Base-by-base conservation (phyloP, 257 asterid genomes). In the Ehretia macrophylla region DNA sequence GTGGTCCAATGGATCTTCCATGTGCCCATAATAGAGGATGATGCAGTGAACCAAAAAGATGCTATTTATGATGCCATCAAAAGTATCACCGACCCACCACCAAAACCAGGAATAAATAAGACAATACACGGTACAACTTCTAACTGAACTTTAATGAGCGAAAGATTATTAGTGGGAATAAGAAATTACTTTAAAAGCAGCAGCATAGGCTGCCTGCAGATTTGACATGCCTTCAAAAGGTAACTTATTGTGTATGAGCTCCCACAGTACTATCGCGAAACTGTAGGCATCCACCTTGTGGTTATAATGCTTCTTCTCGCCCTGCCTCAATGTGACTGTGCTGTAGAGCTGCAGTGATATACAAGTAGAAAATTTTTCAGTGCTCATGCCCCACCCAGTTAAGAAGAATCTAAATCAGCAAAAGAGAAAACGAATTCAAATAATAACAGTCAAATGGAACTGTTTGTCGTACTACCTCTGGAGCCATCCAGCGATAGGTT, bases 401-500 rank as follows among this genome's bases (percentile, higher is more conserved):
- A 49, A 49, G 54, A 9, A 17, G 23, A 10, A 63, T 49, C 21
- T 12, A 4, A 60, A 22, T 11, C 59, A 16, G 5, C 10, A 27
- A 64, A 5, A 17, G 11, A 5, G 54, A n/a, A 32, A 27, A 3
- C 3, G 35, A 27, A 27, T 27, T 27, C 4, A 17, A 4, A 35
- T 21, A 32, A 44, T 16, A 32, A 50, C 20, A 57, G 22, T 47
- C 20, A 59, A 58, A 21, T 23, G 21, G 32, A 55, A 16, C 16
- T 3, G 5, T 62, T 49, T 44, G 49, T 38, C 42, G 23, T 56
- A 57, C 27, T 67, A 85, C 81, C 95, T 88, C 98, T 16, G 83
- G 85, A 59, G 88, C 98, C 98, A 85, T 80, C 98, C 98, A 92
- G 52, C 97, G 97, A 69, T 92, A 92, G 14, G 98, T 92, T 78